phyloP scores from a whole-genome alignment of 1,284 basidiomycete genomes.

The Dichomitus squalens region DNA sequence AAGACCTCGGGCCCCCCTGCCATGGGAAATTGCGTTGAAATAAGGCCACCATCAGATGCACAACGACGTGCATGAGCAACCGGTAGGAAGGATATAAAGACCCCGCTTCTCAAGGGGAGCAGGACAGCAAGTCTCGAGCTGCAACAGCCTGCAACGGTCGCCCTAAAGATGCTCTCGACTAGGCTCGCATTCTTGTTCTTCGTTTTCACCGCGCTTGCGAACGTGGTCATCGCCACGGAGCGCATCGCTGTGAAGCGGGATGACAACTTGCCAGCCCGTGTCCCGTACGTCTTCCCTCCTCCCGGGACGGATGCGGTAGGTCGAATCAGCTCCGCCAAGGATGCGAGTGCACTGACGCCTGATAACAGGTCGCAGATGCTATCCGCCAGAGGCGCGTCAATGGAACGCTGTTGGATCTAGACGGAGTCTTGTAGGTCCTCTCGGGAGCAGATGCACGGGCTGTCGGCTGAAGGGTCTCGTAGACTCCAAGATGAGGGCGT shows the following conservation, averaged over 20 bases:
- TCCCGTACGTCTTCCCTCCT: slow-evolving; percentile 30
- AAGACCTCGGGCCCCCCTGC: not conserved
- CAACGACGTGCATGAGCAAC: not conserved
- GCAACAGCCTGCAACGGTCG: too few species aligned
- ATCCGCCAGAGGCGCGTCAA: slow-evolving; percentile 25
- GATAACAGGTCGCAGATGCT: slow-evolving; percentile 25
- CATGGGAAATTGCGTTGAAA: not conserved
- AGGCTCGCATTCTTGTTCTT: not conserved
- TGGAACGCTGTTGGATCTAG: slow-evolving; percentile 25
- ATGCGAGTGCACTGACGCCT: not conserved
- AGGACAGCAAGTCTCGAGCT: not conserved
- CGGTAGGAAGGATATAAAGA: not conserved
- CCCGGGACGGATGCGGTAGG: slow-evolving; percentile 28
- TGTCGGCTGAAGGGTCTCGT: not conserved
- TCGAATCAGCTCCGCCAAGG: not conserved
- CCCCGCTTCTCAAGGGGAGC: not conserved
- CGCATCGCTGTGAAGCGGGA: slow-evolving; percentile 13
- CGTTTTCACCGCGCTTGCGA: not conserved
- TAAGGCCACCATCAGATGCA: not conserved
- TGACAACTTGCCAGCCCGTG: slow-evolving; percentile 28
- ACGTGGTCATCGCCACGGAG: not conserved
- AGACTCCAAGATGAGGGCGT: slow-evolving; percentile 30
- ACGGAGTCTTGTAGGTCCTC: slow-evolving; percentile 25
- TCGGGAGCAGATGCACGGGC: not conserved
- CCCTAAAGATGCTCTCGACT: not conserved